Base-by-base conservation (phyloP, 2,329 filamentous ascomycete species). In the Chaetothyriales sp. region DNA sequence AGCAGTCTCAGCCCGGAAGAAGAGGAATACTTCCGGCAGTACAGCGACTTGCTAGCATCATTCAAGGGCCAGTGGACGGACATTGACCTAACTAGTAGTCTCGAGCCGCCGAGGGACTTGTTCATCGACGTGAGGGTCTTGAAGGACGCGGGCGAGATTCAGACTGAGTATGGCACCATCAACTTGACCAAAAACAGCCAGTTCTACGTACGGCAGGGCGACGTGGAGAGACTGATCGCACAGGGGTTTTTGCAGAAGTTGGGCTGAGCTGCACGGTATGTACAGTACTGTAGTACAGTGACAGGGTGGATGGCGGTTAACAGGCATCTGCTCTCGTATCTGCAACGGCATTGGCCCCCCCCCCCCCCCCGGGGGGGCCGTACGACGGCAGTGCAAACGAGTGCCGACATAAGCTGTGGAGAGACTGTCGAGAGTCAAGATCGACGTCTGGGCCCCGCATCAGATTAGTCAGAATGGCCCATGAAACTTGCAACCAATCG, bases 1-100 rank as follows among this genome's bases (percentile, higher is more conserved):
- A 90, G 83, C 71, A 90, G 86, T 62, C 72, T 97, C 54, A 95
- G 89, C 62, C 89, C 92, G 0, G 90, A 97, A 66, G 92, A 98
- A 67, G 89, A 95, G 67, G 92, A 97, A 62, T 98, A 95, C 64
- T 86, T 95, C 52, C 78, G 90, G 54, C 84, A 89, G 63, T 98
- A 95, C 65, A 83, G 85, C 58, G 89, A 98, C 63, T 74, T 98
- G 59, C 72, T 98, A 51, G 88, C 90, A n/a, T 87, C 89, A 1
- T 95, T 94, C 69, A 98, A 98, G 67, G 92, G 92, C 0, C 89
- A 95, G 63, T 98, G 90, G 90, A 97, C 90, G 18, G 92, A 98
- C 66, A 85, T 98, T 59, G 92, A 98, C 68, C 73, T 98, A 51
- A 95, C 92, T 2, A 92, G 92, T 29, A 92, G 86, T 63, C 73